phyloP scores from a whole-genome alignment of 2,329 filamentous ascomycete genomes.

The Pseudophaeomoniella oleicola region DNA sequence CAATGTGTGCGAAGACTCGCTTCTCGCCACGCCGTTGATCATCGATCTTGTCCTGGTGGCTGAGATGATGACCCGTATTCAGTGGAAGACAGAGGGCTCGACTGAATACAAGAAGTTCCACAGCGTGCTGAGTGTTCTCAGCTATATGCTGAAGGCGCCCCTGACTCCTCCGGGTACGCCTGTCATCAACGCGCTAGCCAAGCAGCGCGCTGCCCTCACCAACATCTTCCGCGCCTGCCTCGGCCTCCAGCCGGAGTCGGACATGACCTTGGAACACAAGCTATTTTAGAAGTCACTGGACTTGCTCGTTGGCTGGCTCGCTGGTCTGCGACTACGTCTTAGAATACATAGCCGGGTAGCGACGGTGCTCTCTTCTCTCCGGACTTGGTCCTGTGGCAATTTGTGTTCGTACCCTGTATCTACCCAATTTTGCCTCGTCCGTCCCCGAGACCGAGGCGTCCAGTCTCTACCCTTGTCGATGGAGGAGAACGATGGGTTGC shows the following conservation, averaged over 20 bases:
- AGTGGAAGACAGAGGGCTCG: conserved; percentile 59
- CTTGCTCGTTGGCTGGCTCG: no score
- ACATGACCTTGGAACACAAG: conserved; percentile 99
- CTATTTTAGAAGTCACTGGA: no score
- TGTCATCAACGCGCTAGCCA: conserved; percentile 86
- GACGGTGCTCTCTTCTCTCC: no score
- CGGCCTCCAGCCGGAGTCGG: conserved; percentile 89
- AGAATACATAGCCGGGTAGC: no score
- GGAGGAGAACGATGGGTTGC: no score
- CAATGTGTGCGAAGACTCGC: conserved; percentile 98
- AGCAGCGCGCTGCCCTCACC: conserved; percentile 85
- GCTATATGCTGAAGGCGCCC: conserved; percentile 96
- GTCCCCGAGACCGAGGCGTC: no score
- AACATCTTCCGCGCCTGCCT: conserved; percentile 99
- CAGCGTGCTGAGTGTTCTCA: conserved; percentile 88
- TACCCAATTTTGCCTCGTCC: no score
- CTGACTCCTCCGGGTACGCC: conserved; percentile 88
- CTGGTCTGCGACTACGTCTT: no score
- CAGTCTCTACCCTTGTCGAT: no score
- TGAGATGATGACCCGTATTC: conserved; percentile 97
- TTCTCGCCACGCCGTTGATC: conserved; percentile 89
- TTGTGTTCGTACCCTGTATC: no score
- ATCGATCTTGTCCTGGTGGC: conserved; percentile 87
- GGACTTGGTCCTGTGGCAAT: no score
- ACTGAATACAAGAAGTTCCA: conserved; percentile 82